Evolutionary conservation across 129 eudicot genomes (phyloP).

Genomic region (Pseudognaphalium luteoalbum): DNA sequence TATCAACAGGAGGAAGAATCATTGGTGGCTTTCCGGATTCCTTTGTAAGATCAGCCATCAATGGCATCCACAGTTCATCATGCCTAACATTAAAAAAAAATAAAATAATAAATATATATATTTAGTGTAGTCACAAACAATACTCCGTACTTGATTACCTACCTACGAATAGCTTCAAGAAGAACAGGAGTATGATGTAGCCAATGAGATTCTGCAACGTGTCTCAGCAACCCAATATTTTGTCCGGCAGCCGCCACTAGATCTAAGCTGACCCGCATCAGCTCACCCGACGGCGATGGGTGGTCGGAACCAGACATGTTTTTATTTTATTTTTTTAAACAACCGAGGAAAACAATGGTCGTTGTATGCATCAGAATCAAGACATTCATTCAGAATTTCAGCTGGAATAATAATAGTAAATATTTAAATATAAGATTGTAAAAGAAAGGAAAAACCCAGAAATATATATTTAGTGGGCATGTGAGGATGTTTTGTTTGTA

Average conservation of each 20-base stretch:
- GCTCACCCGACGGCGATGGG: conserved; percentile 19
- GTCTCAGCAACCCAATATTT: conserved; percentile 59
- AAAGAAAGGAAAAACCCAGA: too few species aligned
- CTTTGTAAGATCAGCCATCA: conserved; percentile 69
- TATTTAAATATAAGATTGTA: too few species aligned
- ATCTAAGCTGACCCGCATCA: conserved; percentile 7
- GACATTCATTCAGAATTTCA: not conserved
- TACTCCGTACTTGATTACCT: too few species aligned
- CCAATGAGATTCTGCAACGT: conserved; percentile 69
- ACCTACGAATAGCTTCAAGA: conserved; percentile 27
- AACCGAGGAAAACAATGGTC: not conserved
- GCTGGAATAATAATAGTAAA: not conserved
- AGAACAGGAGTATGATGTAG: conserved; percentile 54
- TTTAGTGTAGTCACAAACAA: too few species aligned
- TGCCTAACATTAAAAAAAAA: conserved; percentile 42
- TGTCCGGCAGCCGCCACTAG: conserved; percentile 59
- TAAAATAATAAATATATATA: too few species aligned
- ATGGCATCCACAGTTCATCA: conserved; percentile 93
- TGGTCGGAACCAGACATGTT: conserved; percentile 65
- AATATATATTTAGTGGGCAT: not conserved
- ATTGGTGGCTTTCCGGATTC: conserved; percentile 60
- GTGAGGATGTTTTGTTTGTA: conserved; percentile 3
- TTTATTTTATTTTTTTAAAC: too few species aligned
- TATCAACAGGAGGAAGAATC: conserved; percentile 93
- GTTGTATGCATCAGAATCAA: conserved; percentile 8